A percentile compares a stretch with the other conserved stretches of the same genome.
Conservation (phyloP, 108 stramenopile species). For the Conticribra weissflogii region DNA sequence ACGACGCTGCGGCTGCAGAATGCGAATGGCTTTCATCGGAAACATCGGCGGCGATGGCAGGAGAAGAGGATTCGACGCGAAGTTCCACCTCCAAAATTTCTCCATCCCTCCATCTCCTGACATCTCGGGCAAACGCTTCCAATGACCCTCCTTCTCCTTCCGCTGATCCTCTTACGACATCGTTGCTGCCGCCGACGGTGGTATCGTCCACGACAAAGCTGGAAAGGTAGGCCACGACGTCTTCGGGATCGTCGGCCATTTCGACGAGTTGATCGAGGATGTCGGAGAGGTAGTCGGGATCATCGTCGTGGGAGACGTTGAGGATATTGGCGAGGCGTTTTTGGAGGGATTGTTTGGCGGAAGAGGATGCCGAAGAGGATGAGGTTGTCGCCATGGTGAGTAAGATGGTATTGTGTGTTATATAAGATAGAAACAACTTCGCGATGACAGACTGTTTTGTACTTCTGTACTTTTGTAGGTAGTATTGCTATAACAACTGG, state of each 20-base stretch:
- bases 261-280: slow-evolving; percentile 44
- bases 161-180: background rate
- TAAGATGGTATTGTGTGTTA: too few species aligned
- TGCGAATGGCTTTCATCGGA: background rate
- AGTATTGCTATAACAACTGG: too few species aligned
- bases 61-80: too few species aligned
- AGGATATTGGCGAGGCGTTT: slow-evolving; percentile 28
- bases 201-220: slow-evolving; percentile 22
- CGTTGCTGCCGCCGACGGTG: background rate
- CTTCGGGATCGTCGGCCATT: slow-evolving; percentile 35
- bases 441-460: too few species aligned
- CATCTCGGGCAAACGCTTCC: slow-evolving; percentile 24
- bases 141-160: background rate
- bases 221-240: slow-evolving; percentile 30
- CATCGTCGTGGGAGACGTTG: slow-evolving; percentile 30
- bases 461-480: too few species aligned
- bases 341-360: slow-evolving; percentile 19
- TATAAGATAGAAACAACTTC: too few species aligned
- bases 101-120: slow-evolving; percentile 1
- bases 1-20: background rate
- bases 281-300: slow-evolving; percentile 32
- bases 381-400: too few species aligned
- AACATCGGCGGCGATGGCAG: too few species aligned
- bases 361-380: background rate
- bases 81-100: too few species aligned